Percentiles rank a stretch among this genome's conserved stretches.
phyloP scores from a whole-genome alignment of 805 yeast species.

The Sugiyamaella americana region DNA sequence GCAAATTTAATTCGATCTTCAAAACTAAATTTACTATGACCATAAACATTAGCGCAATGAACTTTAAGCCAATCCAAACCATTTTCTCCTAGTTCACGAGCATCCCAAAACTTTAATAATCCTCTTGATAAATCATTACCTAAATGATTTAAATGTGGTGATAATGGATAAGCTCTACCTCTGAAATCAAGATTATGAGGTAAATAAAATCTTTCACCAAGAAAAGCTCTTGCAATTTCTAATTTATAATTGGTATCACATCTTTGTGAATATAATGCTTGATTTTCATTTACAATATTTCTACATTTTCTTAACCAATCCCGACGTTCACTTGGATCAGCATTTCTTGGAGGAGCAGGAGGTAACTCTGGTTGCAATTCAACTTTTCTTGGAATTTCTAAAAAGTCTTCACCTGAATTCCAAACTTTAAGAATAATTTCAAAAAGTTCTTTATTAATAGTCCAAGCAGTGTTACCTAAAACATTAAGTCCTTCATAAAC shows the following conservation, averaged over 20 bases:
- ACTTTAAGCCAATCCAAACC: constrained; percentile 58
- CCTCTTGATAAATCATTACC: constrained; percentile 58
- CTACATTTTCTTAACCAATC: constrained; percentile 64
- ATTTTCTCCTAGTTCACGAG: constrained; percentile 43
- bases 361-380: constrained; percentile 45
- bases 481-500: constrained; percentile 81
- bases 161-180: constrained; percentile 59
- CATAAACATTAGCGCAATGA: constrained; percentile 55
- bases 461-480: constrained; percentile 86
- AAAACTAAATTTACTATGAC: constrained; percentile 49
- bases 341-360: constrained; percentile 52
- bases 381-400: constrained; percentile 61
- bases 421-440: constrained; percentile 68
- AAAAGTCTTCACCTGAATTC: constrained; percentile 74
- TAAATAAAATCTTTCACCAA: constrained; percentile 55
- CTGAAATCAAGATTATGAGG: constrained; percentile 62
- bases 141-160: constrained; percentile 58
- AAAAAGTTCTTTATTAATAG: constrained; percentile 69
- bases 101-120: constrained; percentile 54
- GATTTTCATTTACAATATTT: constrained; percentile 50
- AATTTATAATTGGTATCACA: constrained; percentile 91
- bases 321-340: constrained; percentile 66
- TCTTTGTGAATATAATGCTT: constrained; percentile 73
- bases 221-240: constrained; percentile 90
- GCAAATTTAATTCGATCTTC: constrained; percentile 46